A percentile compares a stretch with the other conserved stretches of the same genome.
phyloP scores from a whole-genome alignment of 2,329 filamentous ascomycete genomes.

The Colletotrichum karsti region DNA sequence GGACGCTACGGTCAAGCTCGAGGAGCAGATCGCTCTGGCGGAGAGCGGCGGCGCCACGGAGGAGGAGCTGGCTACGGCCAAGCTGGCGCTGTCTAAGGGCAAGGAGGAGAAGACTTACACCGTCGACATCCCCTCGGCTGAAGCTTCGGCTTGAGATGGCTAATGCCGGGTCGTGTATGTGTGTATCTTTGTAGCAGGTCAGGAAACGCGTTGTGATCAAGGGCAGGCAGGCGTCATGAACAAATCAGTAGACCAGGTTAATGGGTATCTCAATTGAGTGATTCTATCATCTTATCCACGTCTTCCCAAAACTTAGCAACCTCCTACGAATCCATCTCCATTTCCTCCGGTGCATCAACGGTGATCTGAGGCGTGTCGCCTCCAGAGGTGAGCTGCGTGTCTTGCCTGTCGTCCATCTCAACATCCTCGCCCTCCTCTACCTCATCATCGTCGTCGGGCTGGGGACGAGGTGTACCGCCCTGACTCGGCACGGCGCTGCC shows the following conservation, averaged over 20 bases:
- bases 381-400: constrained; percentile 42
- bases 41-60: constrained; percentile 54
- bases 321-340: constrained; percentile 64
- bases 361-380: constrained; percentile 57
- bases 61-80: constrained; percentile 64
- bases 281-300: not conserved
- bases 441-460: constrained; percentile 40
- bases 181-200: not conserved
- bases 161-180: not conserved
- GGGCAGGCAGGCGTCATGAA: constrained; percentile 4
- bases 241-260: not conserved
- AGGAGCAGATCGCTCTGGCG: constrained; percentile 77
- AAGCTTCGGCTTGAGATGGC: not conserved
- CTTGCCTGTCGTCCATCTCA: constrained; percentile 62
- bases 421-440: constrained; percentile 61
- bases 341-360: constrained; percentile 63
- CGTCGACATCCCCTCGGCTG: not conserved
- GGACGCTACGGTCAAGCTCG: constrained; percentile 76
- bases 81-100: constrained; percentile 59
- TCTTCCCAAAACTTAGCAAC: not conserved
- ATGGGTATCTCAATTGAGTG: constrained; percentile 29
- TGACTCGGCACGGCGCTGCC: constrained; percentile 50
- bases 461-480: constrained; percentile 43
- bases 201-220: not conserved
- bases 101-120: constrained; percentile 44